Percentiles rank a stretch among this genome's conserved stretches.
Evolutionary conservation across 176 grass and related monocot genomes (phyloP).

Genomic region (Otatea glauca): DNA sequence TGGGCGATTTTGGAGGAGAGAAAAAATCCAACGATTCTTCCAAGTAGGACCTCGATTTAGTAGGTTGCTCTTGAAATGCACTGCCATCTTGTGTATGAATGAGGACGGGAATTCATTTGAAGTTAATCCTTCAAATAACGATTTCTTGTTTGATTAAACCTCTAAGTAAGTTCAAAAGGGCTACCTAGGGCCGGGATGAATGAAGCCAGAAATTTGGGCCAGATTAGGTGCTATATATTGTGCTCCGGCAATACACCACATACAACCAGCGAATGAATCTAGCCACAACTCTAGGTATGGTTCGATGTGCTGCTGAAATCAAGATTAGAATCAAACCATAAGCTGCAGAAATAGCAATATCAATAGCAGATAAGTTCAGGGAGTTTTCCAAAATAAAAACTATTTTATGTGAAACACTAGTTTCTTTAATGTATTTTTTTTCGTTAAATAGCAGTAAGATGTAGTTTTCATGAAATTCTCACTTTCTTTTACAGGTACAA

Average conservation of each 20-base stretch:
- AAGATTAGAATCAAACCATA: neutral
- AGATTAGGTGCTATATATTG: neutral
- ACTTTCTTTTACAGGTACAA: too few relatives aligned
- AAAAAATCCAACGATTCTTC: too few relatives aligned
- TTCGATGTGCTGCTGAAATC: neutral
- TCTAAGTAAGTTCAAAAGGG: neutral
- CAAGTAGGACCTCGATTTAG: too few relatives aligned
- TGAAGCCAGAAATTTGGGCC: neutral
- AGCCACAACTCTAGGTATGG: neutral
- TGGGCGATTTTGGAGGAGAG: too few relatives aligned
- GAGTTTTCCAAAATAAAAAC: too few relatives aligned
- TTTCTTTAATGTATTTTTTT: too few relatives aligned
- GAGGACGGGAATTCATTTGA: neutral
- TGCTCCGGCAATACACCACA: neutral
- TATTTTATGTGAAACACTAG: too few relatives aligned
- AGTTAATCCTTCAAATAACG: neutral
- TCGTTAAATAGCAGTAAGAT: too few relatives aligned
- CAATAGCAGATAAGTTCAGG: neutral
- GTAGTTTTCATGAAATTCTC: too few relatives aligned
- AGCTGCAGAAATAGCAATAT: neutral
- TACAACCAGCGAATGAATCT: conserved; percentile 18
- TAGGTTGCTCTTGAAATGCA: neutral
- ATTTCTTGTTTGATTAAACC: neutral
- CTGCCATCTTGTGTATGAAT: neutral
- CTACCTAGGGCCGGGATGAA: neutral